phyloP scores from a whole-genome alignment of 805 yeast genomes.

The Yarrowia sp. region DNA sequence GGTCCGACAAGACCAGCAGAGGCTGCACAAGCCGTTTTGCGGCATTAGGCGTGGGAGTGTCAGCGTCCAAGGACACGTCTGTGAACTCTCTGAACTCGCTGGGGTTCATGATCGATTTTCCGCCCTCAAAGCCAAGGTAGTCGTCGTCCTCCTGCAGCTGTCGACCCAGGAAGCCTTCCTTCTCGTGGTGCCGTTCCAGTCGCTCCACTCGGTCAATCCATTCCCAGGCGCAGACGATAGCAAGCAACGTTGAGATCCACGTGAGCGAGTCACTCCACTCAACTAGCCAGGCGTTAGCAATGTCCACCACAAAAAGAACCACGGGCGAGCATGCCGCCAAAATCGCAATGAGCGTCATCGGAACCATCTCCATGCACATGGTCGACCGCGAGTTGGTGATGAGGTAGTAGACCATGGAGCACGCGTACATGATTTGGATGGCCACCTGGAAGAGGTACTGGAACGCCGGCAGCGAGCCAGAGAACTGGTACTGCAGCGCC shows the following conservation, averaged over 20 bases:
- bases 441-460: conserved; percentile 72
- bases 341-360: conserved; percentile 56
- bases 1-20: neutral
- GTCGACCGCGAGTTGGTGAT: conserved; percentile 53
- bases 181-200: conserved; percentile 58
- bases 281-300: conserved; percentile 70
- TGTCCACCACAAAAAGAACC: conserved; percentile 72
- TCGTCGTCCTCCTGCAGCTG: conserved; percentile 67
- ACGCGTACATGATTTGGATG: conserved; percentile 64
- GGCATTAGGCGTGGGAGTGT: neutral
- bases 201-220: conserved; percentile 70
- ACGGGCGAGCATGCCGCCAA: conserved; percentile 59
- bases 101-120: conserved; percentile 15
- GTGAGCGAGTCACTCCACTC: conserved; percentile 72
- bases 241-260: conserved; percentile 64
- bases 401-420: conserved; percentile 56
- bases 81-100: conserved; percentile 17
- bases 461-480: conserved; percentile 52
- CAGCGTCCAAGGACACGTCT: neutral
- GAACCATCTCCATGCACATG: conserved; percentile 49
- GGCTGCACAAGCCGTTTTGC: conserved; percentile 9
- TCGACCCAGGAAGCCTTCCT: conserved; percentile 72
- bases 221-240: conserved; percentile 80
- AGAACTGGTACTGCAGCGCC: conserved; percentile 39
- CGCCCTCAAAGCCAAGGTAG: conserved; percentile 5